Evolutionary conservation across 2,329 filamentous ascomycete species (phyloP).

Genomic region (Fusarium fujikuroi): DNA sequence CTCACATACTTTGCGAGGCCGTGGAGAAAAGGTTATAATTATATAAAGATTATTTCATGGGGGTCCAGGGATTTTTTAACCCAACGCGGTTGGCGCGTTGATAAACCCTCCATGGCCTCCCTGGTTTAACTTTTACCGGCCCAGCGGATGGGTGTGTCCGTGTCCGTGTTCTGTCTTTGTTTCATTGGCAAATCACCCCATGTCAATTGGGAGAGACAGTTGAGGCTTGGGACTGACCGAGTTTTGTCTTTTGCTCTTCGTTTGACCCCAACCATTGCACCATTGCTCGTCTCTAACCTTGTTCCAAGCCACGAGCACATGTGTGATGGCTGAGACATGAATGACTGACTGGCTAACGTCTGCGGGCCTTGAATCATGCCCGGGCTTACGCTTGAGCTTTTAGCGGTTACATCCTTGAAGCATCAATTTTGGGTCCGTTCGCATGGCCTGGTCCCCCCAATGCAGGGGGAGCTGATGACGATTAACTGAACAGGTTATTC

Average conservation of each 20-base stretch:
- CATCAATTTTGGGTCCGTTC: background rate
- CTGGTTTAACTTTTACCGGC: background rate
- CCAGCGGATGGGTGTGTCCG: background rate
- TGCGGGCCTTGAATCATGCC: slow-evolving; percentile 7
- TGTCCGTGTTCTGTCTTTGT: background rate
- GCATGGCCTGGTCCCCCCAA: background rate
- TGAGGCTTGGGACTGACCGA: background rate
- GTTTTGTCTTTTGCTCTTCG: background rate
- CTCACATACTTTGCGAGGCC: background rate
- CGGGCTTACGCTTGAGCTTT: background rate
- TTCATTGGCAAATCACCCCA: background rate
- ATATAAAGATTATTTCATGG: background rate
- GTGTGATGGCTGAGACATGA: background rate
- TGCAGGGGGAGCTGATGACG: slow-evolving; percentile 13
- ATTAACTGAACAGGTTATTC: background rate
- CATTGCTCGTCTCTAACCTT: background rate
- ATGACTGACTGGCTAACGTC: background rate
- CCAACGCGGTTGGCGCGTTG: slow-evolving; percentile 5
- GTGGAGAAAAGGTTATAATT: background rate
- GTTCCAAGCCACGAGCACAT: background rate
- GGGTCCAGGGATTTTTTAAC: background rate
- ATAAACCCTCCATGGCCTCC: background rate
- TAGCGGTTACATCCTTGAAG: slow-evolving; percentile 13
- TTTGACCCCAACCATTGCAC: no score
- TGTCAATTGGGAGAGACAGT: background rate